Percentiles rank a stretch among this genome's conserved stretches.
Conservation (phyloP, 1,139 yeast species). For the Candida buenavistaensis region DNA sequence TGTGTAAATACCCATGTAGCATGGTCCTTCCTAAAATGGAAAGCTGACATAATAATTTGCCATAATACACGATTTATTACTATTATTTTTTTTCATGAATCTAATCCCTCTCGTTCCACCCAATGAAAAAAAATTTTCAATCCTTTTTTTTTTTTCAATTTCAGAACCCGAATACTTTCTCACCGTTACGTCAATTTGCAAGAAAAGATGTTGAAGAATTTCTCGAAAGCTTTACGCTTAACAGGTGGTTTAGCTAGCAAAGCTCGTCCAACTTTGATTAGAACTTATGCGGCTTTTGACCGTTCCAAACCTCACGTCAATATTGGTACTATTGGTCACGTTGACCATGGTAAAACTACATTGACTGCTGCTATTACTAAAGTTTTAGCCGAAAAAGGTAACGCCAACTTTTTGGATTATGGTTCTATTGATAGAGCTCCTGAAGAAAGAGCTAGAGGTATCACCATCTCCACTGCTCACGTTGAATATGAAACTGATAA, state of each 20-base stretch:
- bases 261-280: slow-evolving; percentile 24
- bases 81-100: too few relatives aligned
- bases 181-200: background rate
- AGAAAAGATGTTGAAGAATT: slow-evolving; percentile 23
- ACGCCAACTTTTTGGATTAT: slow-evolving; percentile 92
- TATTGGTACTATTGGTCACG: slow-evolving; percentile 91
- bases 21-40: too few relatives aligned
- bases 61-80: too few relatives aligned
- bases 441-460: slow-evolving; percentile 99
- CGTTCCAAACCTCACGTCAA: slow-evolving; percentile 96
- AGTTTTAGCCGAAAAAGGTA: slow-evolving; percentile 84
- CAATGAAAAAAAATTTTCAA: slow-evolving; percentile 3
- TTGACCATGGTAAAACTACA: slow-evolving; percentile 98
- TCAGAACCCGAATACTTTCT: background rate
- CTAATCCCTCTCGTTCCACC: background rate
- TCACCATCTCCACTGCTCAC: slow-evolving; percentile 96
- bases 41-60: too few relatives aligned
- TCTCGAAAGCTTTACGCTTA: slow-evolving; percentile 21
- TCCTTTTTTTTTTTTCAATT: slow-evolving; percentile 2
- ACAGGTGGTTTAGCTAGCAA: slow-evolving; percentile 7
- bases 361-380: slow-evolving; percentile 98
- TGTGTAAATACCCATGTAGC: too few relatives aligned
- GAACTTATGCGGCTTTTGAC: slow-evolving; percentile 70
- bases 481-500: slow-evolving; percentile 92
- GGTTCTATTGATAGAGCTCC: slow-evolving; percentile 96